Percentiles rank a stretch among this genome's conserved stretches.
phyloP scores from a whole-genome alignment of 306 rosid genomes.

The Erythrophleum fordii region DNA sequence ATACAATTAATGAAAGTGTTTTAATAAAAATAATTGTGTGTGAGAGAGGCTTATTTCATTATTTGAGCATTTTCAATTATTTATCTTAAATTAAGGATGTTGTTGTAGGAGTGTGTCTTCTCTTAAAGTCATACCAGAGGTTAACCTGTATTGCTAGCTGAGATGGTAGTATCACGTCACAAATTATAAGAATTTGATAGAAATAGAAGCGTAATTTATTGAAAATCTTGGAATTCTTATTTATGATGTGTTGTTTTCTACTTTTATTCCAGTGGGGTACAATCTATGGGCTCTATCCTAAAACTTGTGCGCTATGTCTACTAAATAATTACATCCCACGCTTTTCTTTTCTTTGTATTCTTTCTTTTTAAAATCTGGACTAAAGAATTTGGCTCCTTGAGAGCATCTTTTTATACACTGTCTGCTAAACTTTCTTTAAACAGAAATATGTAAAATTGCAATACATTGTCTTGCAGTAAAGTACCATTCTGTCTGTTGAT shows the following conservation, averaged over 20 bases:
- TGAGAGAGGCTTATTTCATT: conserved; percentile 1
- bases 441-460: no score
- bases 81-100: conserved; percentile 4
- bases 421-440: no score
- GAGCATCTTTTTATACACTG: no score
- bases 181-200: neutral
- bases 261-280: no score
- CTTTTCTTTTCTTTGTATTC: no score
- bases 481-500: no score
- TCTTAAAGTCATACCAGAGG: conserved; percentile 7
- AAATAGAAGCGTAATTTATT: neutral
- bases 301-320: neutral
- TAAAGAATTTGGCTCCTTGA: no score
- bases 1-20: neutral
- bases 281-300: no score
- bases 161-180: neutral
- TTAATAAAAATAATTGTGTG: conserved; percentile 3
- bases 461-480: no score
- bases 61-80: neutral
- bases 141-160: conserved; percentile 5
- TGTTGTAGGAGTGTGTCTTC: conserved; percentile 9
- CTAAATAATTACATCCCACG: no score
- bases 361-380: no score
- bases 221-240: neutral
- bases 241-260: neutral